These are phyloP conservation scores for Myriosclerotinia duriaeana DNA, from an alignment of 2,329 filamentous ascomycete genomes.

Conservation along the genomic window DNA sequence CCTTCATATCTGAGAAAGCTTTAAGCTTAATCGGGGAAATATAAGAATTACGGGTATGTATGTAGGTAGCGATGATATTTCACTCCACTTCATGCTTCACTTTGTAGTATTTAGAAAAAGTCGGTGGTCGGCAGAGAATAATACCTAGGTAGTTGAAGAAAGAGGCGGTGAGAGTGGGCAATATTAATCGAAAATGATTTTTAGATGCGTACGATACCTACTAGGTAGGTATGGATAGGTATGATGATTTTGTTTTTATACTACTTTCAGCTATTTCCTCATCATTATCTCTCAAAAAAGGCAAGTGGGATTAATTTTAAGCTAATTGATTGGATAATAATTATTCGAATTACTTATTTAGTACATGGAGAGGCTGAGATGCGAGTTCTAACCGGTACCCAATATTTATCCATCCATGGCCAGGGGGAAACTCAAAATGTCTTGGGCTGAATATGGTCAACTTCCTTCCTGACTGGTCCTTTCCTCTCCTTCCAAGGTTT, in stretches of 20 bases:
- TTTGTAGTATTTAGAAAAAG: neutral
- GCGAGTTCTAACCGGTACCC: no score
- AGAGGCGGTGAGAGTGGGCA: neutral
- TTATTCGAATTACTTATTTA: neutral
- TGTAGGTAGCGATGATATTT: no score
- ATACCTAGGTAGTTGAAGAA: neutral
- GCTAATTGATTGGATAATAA: neutral
- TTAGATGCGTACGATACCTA: no score
- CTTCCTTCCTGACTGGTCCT: no score
- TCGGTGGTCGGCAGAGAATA: constrained; percentile 3
- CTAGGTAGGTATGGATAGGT: no score
- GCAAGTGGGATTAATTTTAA: constrained; percentile 11
- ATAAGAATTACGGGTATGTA: neutral
- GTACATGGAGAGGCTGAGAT: no score
- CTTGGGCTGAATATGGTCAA: neutral
- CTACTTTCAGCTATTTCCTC: neutral
- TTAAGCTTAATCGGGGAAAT: neutral
- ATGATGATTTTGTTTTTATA: no score
- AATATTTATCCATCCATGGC: constrained; percentile 1
- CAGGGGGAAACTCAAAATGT: neutral
- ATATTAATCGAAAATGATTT: neutral
- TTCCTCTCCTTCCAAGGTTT: neutral
- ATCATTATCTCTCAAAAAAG: neutral
- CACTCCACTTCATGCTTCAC: constrained; percentile 10
- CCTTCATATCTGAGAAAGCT: constrained; percentile 6